A percentile compares a stretch with the other conserved stretches of the same genome.
Evolutionary conservation across 345 rosid species (phyloP).

Genomic region (Populus davidiana): DNA sequence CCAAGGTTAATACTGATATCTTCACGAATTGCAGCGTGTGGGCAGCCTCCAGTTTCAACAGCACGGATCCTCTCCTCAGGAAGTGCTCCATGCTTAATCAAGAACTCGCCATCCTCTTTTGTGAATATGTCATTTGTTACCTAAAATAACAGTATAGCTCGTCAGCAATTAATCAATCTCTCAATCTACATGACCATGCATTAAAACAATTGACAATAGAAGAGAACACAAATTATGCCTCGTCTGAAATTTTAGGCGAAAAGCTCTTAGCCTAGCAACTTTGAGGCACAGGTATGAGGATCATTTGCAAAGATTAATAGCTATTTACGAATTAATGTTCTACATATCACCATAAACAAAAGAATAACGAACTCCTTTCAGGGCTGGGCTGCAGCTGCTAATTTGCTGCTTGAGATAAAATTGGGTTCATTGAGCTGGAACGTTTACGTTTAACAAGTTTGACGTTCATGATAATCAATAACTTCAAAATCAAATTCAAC

Average conservation of each 20-base stretch:
- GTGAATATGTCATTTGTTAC: constrained; percentile 99
- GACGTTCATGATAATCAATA: too few relatives aligned
- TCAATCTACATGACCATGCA: too few relatives aligned
- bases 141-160: constrained; percentile 26
- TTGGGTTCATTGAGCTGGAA: neutral
- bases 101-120: constrained; percentile 93
- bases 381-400: neutral
- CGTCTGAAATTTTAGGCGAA: neutral
- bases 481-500: neutral
- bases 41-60: constrained; percentile 95
- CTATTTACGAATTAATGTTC: neutral
- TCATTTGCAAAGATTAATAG: neutral
- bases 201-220: too few relatives aligned
- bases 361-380: neutral
- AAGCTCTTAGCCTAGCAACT: neutral
- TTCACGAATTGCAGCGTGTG: constrained; percentile 98
- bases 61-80: constrained; percentile 92
- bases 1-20: constrained; percentile 97
- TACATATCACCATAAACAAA: neutral
- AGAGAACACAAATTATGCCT: neutral
- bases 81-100: constrained; percentile 85
- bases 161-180: too few relatives aligned
- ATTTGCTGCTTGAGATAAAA: neutral
- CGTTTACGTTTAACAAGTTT: neutral
- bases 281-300: neutral